Evolutionary conservation across 441 rosid species (phyloP).

Genomic region (Brassica hybrid): DNA sequence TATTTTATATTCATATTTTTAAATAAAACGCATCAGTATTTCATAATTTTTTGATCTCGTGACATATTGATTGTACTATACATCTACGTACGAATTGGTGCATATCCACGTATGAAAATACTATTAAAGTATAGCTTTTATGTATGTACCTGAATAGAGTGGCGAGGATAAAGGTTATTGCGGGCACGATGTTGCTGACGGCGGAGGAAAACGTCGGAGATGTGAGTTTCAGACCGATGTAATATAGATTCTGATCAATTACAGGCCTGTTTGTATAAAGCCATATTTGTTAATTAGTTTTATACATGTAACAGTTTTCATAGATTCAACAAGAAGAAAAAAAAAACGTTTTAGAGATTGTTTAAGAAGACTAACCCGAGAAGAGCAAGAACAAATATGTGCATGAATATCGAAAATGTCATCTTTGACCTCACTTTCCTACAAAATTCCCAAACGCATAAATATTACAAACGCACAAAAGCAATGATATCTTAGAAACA

Average conservation of each 20-base stretch:
- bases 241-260: slow-evolving; percentile 93
- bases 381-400: slow-evolving; percentile 79
- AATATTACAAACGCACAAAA: slow-evolving; percentile 3
- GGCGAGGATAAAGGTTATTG: slow-evolving; percentile 84
- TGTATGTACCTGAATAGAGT: slow-evolving; percentile 64
- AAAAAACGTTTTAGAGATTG: slow-evolving; percentile 16
- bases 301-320: background rate
- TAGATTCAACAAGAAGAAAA: background rate
- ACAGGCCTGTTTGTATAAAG: slow-evolving; percentile 62
- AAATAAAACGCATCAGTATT: slow-evolving; percentile 14
- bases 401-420: slow-evolving; percentile 73
- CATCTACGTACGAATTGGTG: too few species aligned
- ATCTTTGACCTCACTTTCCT: slow-evolving; percentile 85
- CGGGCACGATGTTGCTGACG: slow-evolving; percentile 90
- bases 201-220: slow-evolving; percentile 90
- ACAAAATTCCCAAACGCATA: slow-evolving; percentile 28
- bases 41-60: slow-evolving; percentile 2
- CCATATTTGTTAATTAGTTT: background rate
- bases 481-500: background rate
- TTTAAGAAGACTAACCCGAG: slow-evolving; percentile 67
- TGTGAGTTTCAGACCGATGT: slow-evolving; percentile 83
- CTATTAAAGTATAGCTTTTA: background rate
- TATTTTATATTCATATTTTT: slow-evolving; percentile 4
- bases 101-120: too few species aligned
- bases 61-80: background rate